Base-by-base conservation (phyloP, 108 stramenopile species). In the Cylindrotheca fusiformis region DNA sequence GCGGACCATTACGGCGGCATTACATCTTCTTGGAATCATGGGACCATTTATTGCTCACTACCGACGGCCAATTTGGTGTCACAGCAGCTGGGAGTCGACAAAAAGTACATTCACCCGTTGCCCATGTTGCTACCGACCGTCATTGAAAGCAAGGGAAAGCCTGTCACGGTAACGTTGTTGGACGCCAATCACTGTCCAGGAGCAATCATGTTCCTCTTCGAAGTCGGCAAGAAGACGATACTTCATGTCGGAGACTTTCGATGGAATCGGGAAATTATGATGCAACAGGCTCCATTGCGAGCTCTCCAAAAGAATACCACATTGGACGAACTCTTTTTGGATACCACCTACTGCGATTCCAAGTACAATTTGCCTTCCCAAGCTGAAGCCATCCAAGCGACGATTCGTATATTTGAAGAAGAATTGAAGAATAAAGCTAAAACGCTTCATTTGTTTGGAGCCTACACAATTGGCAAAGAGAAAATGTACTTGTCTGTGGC, bases 391-490 rank as follows among this genome's bases (percentile, higher is more conserved):
- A 80, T 90, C 54, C 41, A 68, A 48, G 76, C 75, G 10, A 67
- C 85, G 18, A 52, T 93, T 1, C 62, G 62, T 19, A 58, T 79
- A 23, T 85, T 73, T 24, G 60, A 67, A 52, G 65, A 79, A 30
- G 85, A 91, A 59, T 56, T 77, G 52, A 48, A 74, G 12, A 82
- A 28, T 32, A 77, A 5, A 28, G 68, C 53, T 10, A 63, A 81
- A 54, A 78, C 83, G 32, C 74, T 97, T 0, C 80, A 95, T 53
- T 57, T 96, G n/a, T 95, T 97, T 60, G 96, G 96, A 4, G 83
- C 89, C 14, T 97, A 97, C 63, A 93, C 91, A 0, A 96, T 97
- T 32, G 96, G 96, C 21, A 97, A 97, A 66, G 96, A 97, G 60
- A 75, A 74, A 48, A 90, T 96, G n/a, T 94, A 88, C 52, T 52